A percentile compares a stretch with the other conserved stretches of the same genome.
Conservation (phyloP, 805 yeast species). For the Wickerhamomyces silvicola region DNA sequence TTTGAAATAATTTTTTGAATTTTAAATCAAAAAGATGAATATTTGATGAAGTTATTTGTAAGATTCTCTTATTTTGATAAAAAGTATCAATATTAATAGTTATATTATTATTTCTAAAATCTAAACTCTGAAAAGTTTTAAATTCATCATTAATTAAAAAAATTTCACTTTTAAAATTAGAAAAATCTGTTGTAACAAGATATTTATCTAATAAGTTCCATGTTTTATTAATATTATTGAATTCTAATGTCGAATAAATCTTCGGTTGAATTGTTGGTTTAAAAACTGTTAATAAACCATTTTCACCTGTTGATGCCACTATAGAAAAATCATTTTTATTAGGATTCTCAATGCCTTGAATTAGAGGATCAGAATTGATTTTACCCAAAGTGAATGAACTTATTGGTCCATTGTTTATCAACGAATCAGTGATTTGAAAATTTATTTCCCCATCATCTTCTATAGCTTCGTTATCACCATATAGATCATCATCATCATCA, state of each 20-base stretch:
- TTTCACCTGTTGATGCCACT: constrained; percentile 64
- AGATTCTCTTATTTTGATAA: constrained; percentile 46
- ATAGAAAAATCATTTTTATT: constrained; percentile 60
- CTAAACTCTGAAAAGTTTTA: constrained; percentile 52
- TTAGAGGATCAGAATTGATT: constrained; percentile 44
- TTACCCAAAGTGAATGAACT: constrained; percentile 62
- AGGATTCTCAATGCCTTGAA: constrained; percentile 64
- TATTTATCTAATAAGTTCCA: constrained; percentile 67
- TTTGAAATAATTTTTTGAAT: constrained; percentile 46
- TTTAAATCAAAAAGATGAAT: constrained; percentile 56
- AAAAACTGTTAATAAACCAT: constrained; percentile 53
- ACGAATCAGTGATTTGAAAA: constrained; percentile 44
- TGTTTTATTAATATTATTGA: constrained; percentile 63
- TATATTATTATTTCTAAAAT: constrained; percentile 53
- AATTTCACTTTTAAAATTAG: constrained; percentile 58
- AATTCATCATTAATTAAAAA: constrained; percentile 59
- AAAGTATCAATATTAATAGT: constrained; percentile 66
- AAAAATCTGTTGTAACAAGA: constrained; percentile 65
- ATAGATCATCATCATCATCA: constrained; percentile 26
- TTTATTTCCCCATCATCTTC: constrained; percentile 27
- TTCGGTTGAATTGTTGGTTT: constrained; percentile 64
- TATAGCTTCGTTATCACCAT: constrained; percentile 25
- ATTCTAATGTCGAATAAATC: constrained; percentile 61
- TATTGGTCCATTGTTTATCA: constrained; percentile 69
- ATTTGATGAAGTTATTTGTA: constrained; percentile 68